phyloP scores from a whole-genome alignment of 1,139 yeast species.

The Candida pseudocylindracea region DNA sequence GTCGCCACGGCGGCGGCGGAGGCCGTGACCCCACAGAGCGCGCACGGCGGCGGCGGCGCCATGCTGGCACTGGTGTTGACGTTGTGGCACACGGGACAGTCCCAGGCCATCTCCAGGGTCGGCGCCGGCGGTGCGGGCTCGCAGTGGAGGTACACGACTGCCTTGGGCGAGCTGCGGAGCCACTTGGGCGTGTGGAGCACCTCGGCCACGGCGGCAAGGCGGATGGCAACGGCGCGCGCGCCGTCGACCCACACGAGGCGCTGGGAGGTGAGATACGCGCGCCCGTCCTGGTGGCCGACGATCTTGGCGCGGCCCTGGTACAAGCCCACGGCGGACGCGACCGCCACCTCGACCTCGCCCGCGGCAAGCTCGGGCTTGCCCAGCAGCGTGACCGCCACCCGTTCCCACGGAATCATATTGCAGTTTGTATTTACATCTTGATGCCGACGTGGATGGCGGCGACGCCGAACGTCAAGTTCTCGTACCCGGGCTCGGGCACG shows the following conservation, averaged over 20 bases:
- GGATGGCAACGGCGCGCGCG: slow-evolving; percentile 23
- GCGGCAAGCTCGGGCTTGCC: slow-evolving; percentile 21
- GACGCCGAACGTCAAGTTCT: slow-evolving; percentile 86
- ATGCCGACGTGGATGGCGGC: slow-evolving; percentile 95
- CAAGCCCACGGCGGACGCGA: slow-evolving; percentile 37
- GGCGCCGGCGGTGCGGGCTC: background rate
- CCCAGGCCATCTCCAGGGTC: background rate
- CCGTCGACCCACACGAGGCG: slow-evolving; percentile 59
- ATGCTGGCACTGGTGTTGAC: too few relatives aligned
- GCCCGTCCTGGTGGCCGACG: slow-evolving; percentile 42
- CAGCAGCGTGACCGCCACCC: slow-evolving; percentile 17
- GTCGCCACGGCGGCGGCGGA: too few relatives aligned
- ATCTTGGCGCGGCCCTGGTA: slow-evolving; percentile 55
- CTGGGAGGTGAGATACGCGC: slow-evolving; percentile 53
- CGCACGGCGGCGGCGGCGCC: slow-evolving; percentile 2
- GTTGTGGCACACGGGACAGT: too few relatives aligned
- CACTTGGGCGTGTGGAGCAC: slow-evolving; percentile 37
- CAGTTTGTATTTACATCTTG: slow-evolving; percentile 23
- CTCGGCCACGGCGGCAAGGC: slow-evolving; percentile 19
- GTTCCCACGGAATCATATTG: slow-evolving; percentile 12
- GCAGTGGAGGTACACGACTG: slow-evolving; percentile 14
- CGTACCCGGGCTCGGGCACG: slow-evolving; percentile 73
- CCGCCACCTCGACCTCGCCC: slow-evolving; percentile 18
- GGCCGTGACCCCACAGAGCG: too few relatives aligned
- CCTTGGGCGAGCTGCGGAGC: slow-evolving; percentile 59